A percentile compares a stretch with the other conserved stretches of the same genome.
Conservation (phyloP, 2,329 filamentous ascomycete genomes). For the Colletotrichum brevisporum region DNA sequence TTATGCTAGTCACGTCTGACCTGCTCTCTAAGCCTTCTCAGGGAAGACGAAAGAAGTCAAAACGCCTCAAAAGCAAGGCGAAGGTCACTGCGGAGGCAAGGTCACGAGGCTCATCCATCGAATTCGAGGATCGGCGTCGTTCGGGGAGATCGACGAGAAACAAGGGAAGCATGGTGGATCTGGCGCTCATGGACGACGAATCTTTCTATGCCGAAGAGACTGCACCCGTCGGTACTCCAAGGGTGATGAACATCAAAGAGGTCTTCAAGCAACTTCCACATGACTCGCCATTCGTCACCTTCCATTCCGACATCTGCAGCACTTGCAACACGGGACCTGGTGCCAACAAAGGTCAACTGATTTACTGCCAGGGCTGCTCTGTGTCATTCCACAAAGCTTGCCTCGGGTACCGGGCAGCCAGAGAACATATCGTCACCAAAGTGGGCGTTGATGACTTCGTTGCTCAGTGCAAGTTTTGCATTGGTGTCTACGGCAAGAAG, state of each 20-base stretch:
- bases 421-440: slow-evolving; percentile 95
- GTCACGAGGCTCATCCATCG: slow-evolving; percentile 61
- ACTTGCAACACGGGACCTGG: slow-evolving; percentile 73
- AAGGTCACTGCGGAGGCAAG: slow-evolving; percentile 40
- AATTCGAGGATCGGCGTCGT: slow-evolving; percentile 65
- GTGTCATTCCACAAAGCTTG: slow-evolving; percentile 87
- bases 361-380: slow-evolving; percentile 94
- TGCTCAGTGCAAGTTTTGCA: slow-evolving; percentile 89
- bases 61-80: slow-evolving; percentile 40
- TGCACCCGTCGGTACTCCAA: slow-evolving; percentile 60
- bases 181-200: slow-evolving; percentile 71
- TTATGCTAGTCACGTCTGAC: slow-evolving; percentile 55
- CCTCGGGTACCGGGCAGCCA: slow-evolving; percentile 77
- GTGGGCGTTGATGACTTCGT: slow-evolving; percentile 83
- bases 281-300: slow-evolving; percentile 76
- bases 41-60: slow-evolving; percentile 40
- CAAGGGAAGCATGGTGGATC: slow-evolving; percentile 63
- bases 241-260: slow-evolving; percentile 78
- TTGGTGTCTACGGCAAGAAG: slow-evolving; percentile 77
- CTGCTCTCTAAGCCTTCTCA: slow-evolving; percentile 42
- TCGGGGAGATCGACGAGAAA: slow-evolving; percentile 63
- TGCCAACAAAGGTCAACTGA: slow-evolving; percentile 75
- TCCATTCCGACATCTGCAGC: slow-evolving; percentile 81
- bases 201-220: slow-evolving; percentile 65
- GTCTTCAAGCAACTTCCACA: slow-evolving; percentile 75